phyloP scores from a whole-genome alignment of 768 basidiomycete genomes.

The Ramaria sp. region DNA sequence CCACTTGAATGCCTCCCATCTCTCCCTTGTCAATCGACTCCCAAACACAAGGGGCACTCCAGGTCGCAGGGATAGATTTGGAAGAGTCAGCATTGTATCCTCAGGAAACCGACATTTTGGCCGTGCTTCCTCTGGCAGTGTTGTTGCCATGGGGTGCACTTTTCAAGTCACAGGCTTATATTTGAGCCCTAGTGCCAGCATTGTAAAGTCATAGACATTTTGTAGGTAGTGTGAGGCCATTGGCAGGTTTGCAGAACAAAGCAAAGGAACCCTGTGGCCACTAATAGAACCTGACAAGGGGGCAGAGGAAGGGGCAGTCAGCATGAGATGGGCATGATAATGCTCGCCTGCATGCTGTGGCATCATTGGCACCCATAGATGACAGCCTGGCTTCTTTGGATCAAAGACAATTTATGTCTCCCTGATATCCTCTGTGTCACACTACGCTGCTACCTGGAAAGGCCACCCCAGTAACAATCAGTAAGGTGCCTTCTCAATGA shows the following conservation, averaged over 20 bases:
- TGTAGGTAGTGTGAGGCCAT: background rate
- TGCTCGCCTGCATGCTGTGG: too few relatives aligned
- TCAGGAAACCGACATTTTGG: conserved; percentile 11
- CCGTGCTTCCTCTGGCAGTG: conserved; percentile 15
- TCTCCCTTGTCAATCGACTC: conserved; percentile 13
- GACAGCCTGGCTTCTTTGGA: background rate
- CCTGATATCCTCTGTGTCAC: background rate
- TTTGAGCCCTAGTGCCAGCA: background rate
- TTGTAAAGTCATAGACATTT: background rate
- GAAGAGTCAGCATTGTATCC: conserved; percentile 5
- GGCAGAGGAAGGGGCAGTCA: too few relatives aligned
- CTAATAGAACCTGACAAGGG: background rate
- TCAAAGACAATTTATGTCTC: background rate
- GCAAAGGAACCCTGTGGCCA: too few relatives aligned
- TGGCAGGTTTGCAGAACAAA: too few relatives aligned
- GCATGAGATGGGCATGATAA: background rate
- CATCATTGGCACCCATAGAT: background rate
- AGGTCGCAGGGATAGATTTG: background rate
- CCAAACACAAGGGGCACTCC: conserved; percentile 10
- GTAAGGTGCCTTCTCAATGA: too few relatives aligned
- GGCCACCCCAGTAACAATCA: too few relatives aligned
- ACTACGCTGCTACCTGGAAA: too few relatives aligned
- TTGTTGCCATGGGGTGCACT: conserved; percentile 19
- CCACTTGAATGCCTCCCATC: conserved; percentile 8
- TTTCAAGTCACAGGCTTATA: conserved; percentile 22